These are phyloP conservation scores for Aethionema arabicum DNA, from an alignment of 345 rosid genomes.

Conservation along the genomic window DNA sequence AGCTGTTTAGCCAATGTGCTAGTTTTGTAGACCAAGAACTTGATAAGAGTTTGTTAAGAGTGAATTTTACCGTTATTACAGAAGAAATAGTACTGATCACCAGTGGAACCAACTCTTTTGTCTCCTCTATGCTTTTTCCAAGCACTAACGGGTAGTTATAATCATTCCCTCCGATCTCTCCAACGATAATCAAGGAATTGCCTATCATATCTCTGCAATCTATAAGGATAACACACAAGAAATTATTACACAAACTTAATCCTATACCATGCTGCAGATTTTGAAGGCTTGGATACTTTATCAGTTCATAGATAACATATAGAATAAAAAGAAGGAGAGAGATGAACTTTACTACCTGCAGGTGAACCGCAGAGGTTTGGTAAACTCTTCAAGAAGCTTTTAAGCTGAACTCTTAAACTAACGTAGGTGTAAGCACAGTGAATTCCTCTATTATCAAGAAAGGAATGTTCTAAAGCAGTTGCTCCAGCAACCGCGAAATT, in stretches of 20 bases:
- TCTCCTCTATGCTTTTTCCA: constrained; percentile 26
- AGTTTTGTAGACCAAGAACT: background rate
- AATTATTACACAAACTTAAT: background rate
- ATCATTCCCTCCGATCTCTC: constrained; percentile 68
- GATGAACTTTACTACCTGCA: constrained; percentile 23
- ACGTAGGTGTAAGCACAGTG: constrained; percentile 19
- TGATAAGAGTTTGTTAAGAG: background rate
- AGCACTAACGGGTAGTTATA: constrained; percentile 31
- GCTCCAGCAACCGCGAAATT: constrained; percentile 62
- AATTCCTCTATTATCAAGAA: constrained; percentile 39
- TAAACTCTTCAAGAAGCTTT: constrained; percentile 39
- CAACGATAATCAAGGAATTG: constrained; percentile 44
- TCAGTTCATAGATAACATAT: background rate
- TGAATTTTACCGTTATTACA: constrained; percentile 36
- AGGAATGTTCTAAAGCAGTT: constrained; percentile 40
- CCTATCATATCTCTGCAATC: constrained; percentile 40
- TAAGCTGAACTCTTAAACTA: constrained; percentile 43
- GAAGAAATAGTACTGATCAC: constrained; percentile 35
- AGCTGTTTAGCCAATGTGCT: background rate
- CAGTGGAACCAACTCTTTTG: constrained; percentile 38
- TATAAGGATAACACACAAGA: background rate
- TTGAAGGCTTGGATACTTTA: background rate
- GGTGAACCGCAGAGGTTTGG: constrained; percentile 37
- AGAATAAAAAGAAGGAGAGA: no score
- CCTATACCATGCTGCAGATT: background rate